Conservation (phyloP, 805 yeast genomes). For the Starmerella geochares region DNA sequence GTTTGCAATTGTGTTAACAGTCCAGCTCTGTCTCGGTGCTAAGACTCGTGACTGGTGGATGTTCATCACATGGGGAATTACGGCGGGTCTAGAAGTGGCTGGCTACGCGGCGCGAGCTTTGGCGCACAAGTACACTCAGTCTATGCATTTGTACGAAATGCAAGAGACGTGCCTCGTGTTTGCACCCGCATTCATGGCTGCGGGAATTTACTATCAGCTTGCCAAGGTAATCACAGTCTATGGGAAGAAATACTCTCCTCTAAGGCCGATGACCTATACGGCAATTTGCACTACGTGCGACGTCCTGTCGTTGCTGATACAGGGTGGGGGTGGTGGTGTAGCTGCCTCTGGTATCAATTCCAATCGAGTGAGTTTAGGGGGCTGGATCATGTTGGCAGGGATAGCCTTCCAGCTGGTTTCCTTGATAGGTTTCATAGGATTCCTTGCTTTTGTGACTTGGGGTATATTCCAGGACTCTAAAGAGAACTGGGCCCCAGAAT, state of each 20-base stretch:
- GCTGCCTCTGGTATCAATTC: conserved; percentile 39
- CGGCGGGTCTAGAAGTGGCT: conserved; percentile 44
- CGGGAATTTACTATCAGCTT: conserved; percentile 63
- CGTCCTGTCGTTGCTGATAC: conserved; percentile 50
- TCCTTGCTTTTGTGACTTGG: background rate
- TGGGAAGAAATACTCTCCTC: conserved; percentile 43
- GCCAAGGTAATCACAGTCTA: conserved; percentile 57
- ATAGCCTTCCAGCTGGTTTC: background rate
- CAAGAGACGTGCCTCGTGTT: conserved; percentile 62
- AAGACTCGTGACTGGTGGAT: background rate
- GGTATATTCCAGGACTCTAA: background rate
- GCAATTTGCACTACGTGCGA: conserved; percentile 58
- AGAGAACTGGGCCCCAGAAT: background rate
- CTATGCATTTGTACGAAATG: conserved; percentile 40
- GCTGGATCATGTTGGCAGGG: background rate
- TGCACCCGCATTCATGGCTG: conserved; percentile 78
- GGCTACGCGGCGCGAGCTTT: conserved; percentile 60
- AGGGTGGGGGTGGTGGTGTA: conserved; percentile 64
- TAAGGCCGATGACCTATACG: conserved; percentile 51
- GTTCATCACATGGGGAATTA: background rate
- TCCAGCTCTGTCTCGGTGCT: background rate
- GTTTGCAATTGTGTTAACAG: background rate
- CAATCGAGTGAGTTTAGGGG: background rate
- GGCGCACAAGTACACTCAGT: conserved; percentile 31
- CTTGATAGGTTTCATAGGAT: background rate